Conservation (phyloP, 768 basidiomycete genomes). For the Dacryopinax spathularia region DNA sequence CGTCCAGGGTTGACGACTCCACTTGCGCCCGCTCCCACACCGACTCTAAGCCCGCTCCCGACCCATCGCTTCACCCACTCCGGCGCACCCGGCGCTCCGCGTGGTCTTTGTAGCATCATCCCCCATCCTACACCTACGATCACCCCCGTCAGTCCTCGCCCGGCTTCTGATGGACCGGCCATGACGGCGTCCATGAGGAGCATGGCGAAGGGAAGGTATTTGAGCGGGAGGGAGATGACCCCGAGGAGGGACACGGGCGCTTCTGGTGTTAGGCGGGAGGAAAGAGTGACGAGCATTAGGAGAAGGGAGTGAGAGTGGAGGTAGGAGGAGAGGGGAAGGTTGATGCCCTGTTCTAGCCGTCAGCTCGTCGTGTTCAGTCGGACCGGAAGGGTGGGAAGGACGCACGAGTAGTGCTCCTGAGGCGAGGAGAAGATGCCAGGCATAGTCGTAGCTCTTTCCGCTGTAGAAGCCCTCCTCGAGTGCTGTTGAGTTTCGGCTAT, state of each 20-base stretch:
- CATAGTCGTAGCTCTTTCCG: conserved; percentile 54
- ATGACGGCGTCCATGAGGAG: conserved; percentile 57
- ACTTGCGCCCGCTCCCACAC: neutral
- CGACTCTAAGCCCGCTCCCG: neutral
- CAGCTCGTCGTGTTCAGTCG: neutral
- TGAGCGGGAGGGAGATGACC: conserved; percentile 54
- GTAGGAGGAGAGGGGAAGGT: conserved; percentile 43
- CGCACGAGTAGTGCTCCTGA: conserved; percentile 46
- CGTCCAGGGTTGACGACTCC: neutral
- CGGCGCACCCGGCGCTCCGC: conserved; percentile 3
- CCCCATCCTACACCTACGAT: conserved; percentile 72
- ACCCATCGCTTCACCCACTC: conserved; percentile 4
- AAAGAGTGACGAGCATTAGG: conserved; percentile 53
- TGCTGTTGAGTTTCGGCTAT: conserved; percentile 48
- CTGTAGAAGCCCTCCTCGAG: conserved; percentile 50
- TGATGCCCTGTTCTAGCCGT: conserved; percentile 29
- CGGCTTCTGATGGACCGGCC: conserved; percentile 36
- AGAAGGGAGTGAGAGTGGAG: conserved; percentile 54
- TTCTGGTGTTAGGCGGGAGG: conserved; percentile 48
- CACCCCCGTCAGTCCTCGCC: conserved; percentile 48
- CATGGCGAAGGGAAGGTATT: conserved; percentile 61
- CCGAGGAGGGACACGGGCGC: conserved; percentile 65
- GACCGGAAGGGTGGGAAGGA: conserved; percentile 10
- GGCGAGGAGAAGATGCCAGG: conserved; percentile 55
- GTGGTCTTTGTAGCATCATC: conserved; percentile 18